Evolutionary conservation across 1,284 basidiomycete species (phyloP).

Genomic region (Albatrellus sp.): DNA sequence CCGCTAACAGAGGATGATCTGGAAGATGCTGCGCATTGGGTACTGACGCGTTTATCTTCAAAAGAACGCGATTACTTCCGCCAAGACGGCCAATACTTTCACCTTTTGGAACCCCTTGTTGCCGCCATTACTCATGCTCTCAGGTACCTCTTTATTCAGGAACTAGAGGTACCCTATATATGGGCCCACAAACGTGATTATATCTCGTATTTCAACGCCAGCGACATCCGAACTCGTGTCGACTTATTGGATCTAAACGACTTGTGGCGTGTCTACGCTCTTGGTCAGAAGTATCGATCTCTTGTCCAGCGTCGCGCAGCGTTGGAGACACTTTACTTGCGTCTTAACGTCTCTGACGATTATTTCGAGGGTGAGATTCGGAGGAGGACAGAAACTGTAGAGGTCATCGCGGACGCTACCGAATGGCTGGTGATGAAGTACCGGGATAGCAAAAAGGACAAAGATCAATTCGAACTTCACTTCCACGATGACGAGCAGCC

Average conservation of each 20-base stretch:
- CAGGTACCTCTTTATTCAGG: constrained; percentile 76
- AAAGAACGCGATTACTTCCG: constrained; percentile 71
- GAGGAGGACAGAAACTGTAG: constrained; percentile 62
- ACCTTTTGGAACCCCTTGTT: constrained; percentile 62
- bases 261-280: constrained; percentile 77
- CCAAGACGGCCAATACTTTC: constrained; percentile 40
- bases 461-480: constrained; percentile 45
- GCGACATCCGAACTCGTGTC: constrained; percentile 37
- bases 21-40: constrained; percentile 81
- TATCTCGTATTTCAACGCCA: constrained; percentile 65
- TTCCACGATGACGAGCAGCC: constrained; percentile 60
- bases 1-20: constrained; percentile 61
- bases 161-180: constrained; percentile 91
- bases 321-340: constrained; percentile 52
- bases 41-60: constrained; percentile 75
- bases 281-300: constrained; percentile 83
- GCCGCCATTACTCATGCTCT: constrained; percentile 74
- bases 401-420: constrained; percentile 83
- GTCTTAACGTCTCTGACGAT: constrained; percentile 50
- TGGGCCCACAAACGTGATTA: constrained; percentile 91
- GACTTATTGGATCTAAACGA: constrained; percentile 72
- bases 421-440: constrained; percentile 90
- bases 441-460: constrained; percentile 63
- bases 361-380: constrained; percentile 63
- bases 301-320: constrained; percentile 63